A percentile compares a stretch with the other conserved stretches of the same genome.
phyloP scores from a whole-genome alignment of 805 yeast genomes.

The Lipomyces starkeyi region DNA sequence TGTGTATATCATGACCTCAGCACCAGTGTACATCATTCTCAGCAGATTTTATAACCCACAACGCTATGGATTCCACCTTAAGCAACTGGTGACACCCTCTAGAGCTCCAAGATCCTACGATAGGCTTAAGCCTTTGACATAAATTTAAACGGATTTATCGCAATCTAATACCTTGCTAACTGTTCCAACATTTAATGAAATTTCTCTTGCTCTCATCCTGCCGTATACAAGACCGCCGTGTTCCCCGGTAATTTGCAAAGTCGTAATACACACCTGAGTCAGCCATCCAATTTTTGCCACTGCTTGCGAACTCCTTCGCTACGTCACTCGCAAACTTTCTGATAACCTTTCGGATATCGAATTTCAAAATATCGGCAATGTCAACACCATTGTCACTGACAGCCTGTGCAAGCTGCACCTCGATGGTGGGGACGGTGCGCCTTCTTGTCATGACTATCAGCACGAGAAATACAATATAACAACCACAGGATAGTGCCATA shows the following conservation, averaged over 20 bases:
- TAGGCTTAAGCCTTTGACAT: no score
- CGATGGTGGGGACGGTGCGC: background rate
- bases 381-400: background rate
- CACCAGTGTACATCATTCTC: no score
- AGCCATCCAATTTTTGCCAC: background rate
- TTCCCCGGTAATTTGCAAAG: conserved; percentile 3
- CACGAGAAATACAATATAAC: background rate
- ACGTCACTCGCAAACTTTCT: background rate
- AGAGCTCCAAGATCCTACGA: no score
- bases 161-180: background rate
- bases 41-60: no score
- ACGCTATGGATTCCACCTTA: no score
- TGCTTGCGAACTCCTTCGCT: background rate
- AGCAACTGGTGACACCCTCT: no score
- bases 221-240: background rate
- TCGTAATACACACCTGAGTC: background rate
- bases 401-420: conserved; percentile 1
- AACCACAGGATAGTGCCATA: background rate
- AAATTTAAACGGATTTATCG: no score
- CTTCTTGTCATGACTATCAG: background rate
- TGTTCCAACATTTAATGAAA: background rate
- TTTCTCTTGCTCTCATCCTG: background rate
- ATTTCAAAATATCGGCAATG: background rate
- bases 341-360: background rate
- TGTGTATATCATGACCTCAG: no score